phyloP scores from a whole-genome alignment of 1,284 basidiomycete species.

The Cryptococcus wingfieldii region DNA sequence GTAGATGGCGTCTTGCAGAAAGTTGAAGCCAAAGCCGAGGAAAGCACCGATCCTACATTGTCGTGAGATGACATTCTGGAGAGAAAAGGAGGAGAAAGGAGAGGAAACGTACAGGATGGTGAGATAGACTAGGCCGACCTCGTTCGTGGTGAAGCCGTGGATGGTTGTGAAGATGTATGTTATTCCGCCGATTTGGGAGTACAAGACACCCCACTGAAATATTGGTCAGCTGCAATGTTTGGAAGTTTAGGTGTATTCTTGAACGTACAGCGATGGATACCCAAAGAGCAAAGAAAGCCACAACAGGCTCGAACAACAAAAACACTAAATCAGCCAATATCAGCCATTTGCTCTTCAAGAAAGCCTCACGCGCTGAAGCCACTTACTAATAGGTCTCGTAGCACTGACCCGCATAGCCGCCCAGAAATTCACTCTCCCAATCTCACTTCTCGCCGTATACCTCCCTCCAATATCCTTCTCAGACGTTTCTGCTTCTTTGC shows the following conservation, averaged over 20 bases:
- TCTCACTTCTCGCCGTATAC: slow-evolving; percentile 48
- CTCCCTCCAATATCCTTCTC: slow-evolving; percentile 25
- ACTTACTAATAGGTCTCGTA: slow-evolving; percentile 37
- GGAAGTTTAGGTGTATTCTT: too few species aligned
- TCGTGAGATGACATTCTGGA: not conserved
- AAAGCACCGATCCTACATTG: slow-evolving; percentile 58
- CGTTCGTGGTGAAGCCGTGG: slow-evolving; percentile 62
- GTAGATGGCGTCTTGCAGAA: slow-evolving; percentile 66
- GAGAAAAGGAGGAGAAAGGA: not conserved
- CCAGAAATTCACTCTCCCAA: slow-evolving; percentile 32
- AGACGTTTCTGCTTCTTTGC: slow-evolving; percentile 34
- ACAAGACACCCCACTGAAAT: slow-evolving; percentile 65
- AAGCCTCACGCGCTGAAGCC: not conserved
- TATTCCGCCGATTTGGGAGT: slow-evolving; percentile 64
- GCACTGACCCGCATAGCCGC: slow-evolving; percentile 35
- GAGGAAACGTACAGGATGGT: slow-evolving; percentile 54
- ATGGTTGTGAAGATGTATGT: slow-evolving; percentile 59
- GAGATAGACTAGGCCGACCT: slow-evolving; percentile 61
- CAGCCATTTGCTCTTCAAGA: not conserved
- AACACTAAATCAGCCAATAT: slow-evolving; percentile 51
- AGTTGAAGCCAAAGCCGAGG: slow-evolving; percentile 58
- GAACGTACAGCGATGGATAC: slow-evolving; percentile 57
- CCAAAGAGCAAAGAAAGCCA: slow-evolving; percentile 70
- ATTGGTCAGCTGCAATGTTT: not conserved
- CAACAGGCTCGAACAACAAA: slow-evolving; percentile 69